These are phyloP conservation scores for Nakazawaea ishiwadae DNA, from an alignment of 805 yeast species.

Conservation along the genomic window DNA sequence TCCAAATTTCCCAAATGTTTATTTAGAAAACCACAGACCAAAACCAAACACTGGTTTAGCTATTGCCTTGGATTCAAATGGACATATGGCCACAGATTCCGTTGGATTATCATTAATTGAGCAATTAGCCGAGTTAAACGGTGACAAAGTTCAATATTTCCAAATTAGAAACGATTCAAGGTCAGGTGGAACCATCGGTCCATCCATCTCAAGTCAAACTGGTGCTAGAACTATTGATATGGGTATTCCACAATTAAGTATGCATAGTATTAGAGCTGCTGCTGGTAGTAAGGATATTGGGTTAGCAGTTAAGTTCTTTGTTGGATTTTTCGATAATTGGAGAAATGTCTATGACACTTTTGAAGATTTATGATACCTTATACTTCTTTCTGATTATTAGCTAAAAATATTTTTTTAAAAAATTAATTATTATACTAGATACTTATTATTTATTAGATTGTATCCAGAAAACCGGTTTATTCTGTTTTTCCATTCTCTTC, in stretches of 20 bases:
- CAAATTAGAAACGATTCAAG: slow-evolving; percentile 82
- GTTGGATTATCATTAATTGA: slow-evolving; percentile 67
- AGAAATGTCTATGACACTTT: slow-evolving; percentile 49
- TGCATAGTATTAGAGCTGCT: slow-evolving; percentile 85
- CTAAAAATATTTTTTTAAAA: too few relatives aligned
- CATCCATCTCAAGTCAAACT: slow-evolving; percentile 54
- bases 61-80: slow-evolving; percentile 70
- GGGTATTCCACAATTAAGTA: slow-evolving; percentile 79
- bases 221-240: slow-evolving; percentile 76
- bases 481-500: slow-evolving; percentile 29
- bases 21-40: slow-evolving; percentile 76
- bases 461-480: too few relatives aligned
- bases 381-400: too few relatives aligned
- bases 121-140: slow-evolving; percentile 61
- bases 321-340: slow-evolving; percentile 67
- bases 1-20: slow-evolving; percentile 68
- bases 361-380: slow-evolving; percentile 20
- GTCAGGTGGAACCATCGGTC: slow-evolving; percentile 90
- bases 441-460: too few relatives aligned
- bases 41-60: slow-evolving; percentile 74
- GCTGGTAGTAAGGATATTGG: slow-evolving; percentile 76
- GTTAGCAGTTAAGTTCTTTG: slow-evolving; percentile 66
- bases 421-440: too few relatives aligned
- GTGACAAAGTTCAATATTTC: slow-evolving; percentile 70
- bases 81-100: slow-evolving; percentile 79